Conservation (phyloP, 2,329 filamentous ascomycete species). For the Aspergillus sp. region DNA sequence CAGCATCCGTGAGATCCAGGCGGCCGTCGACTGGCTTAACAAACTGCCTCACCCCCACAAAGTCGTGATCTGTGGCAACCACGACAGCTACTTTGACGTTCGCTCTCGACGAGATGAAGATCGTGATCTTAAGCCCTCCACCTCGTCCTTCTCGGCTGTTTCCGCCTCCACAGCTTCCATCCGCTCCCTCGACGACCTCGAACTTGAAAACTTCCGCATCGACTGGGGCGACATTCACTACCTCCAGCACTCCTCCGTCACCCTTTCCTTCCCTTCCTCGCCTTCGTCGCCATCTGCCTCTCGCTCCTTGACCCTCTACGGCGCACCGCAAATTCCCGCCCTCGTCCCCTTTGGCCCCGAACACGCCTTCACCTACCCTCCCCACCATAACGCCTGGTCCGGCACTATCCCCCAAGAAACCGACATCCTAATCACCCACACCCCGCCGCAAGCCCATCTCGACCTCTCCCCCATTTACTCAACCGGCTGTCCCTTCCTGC, state of each 20-base stretch:
- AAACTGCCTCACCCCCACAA: conserved; percentile 72
- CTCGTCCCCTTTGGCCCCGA: conserved; percentile 61
- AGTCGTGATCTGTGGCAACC: conserved; percentile 79
- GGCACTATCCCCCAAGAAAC: conserved; percentile 65
- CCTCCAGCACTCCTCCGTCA: conserved; percentile 64
- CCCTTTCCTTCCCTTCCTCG: conserved; percentile 55
- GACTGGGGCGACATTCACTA: conserved; percentile 68
- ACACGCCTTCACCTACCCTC: conserved; percentile 73
- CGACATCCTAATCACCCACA: conserved; percentile 78
- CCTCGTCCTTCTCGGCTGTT: conserved; percentile 20
- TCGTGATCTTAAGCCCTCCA: conserved; percentile 20
- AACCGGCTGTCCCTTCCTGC: conserved; percentile 66
- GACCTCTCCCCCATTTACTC: conserved; percentile 52
- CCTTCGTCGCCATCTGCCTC: conserved; percentile 42
- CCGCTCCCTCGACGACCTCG: conserved; percentile 35
- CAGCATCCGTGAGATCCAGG: conserved; percentile 67
- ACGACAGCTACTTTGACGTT: conserved; percentile 79
- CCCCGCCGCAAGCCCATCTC: conserved; percentile 69
- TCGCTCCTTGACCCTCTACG: conserved; percentile 67
- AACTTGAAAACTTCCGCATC: conserved; percentile 47
- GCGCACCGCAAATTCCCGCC: conserved; percentile 71
- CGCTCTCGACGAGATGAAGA: conserved; percentile 56
- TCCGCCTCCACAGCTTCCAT: conserved; percentile 34
- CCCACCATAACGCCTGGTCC: conserved; percentile 64
- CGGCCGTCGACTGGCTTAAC: conserved; percentile 78